Percentiles rank a stretch among this genome's conserved stretches.
These are phyloP conservation scores for Saprolegnia parasitica DNA, from an alignment of 352 stramenopile genomes.

Conservation along the genomic window DNA sequence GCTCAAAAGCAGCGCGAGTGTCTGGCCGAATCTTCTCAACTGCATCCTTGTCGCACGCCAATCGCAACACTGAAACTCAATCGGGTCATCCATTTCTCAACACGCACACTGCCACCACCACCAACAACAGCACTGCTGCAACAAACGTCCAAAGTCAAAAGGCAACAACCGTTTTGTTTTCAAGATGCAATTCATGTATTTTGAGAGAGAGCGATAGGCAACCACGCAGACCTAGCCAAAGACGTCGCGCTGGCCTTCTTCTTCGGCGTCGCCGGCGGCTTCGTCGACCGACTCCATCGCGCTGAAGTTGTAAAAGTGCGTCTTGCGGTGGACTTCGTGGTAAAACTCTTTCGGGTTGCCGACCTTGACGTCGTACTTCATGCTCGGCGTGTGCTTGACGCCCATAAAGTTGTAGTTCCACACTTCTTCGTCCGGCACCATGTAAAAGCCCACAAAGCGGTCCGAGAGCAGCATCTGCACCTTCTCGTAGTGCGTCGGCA, in stretches of 20 bases:
- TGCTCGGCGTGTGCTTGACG: conserved; percentile 95
- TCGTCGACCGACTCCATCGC: conserved; percentile 94
- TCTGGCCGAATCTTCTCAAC: no score
- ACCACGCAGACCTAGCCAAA: conserved; percentile 43
- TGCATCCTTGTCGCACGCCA: no score
- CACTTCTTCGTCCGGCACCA: conserved; percentile 97
- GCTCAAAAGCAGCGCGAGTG: no score
- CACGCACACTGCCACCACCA: no score
- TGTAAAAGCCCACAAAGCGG: conserved; percentile 99
- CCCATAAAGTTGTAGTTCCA: conserved; percentile 99
- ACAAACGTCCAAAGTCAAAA: no score
- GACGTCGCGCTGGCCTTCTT: conserved; percentile 86
- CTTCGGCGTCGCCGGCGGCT: conserved; percentile 79
- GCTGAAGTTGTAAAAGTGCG: conserved; percentile 99
- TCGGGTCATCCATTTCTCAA: no score
- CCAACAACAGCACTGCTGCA: no score
- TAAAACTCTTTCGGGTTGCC: conserved; percentile 99
- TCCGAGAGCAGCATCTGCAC: conserved; percentile 99
- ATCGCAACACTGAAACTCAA: no score
- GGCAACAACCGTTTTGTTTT: not conserved
- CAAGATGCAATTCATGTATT: no score
- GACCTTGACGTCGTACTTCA: conserved; percentile 98
- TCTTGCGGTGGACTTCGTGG: conserved; percentile 97
- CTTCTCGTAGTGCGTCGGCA: conserved; percentile 97
- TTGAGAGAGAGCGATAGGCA: not conserved